phyloP scores from a whole-genome alignment of 345 rosid genomes.

The Hypericum perforatum region DNA sequence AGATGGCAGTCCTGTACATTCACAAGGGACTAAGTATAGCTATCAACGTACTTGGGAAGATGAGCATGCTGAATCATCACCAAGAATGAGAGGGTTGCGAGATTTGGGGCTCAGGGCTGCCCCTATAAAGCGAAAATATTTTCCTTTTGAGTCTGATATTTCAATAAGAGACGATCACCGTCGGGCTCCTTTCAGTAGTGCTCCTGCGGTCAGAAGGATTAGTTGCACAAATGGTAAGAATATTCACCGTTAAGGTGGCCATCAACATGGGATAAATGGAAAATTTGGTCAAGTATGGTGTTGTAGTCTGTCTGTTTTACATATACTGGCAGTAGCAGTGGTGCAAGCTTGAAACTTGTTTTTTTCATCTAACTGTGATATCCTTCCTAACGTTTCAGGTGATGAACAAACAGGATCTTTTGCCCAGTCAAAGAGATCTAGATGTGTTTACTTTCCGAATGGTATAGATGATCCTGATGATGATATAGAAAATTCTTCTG shows the following conservation, averaged over 20 bases:
- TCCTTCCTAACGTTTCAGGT: slow-evolving; percentile 40
- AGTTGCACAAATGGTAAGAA: slow-evolving; percentile 47
- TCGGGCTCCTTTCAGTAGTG: slow-evolving; percentile 37
- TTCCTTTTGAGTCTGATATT: slow-evolving; percentile 24
- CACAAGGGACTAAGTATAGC: slow-evolving; percentile 25
- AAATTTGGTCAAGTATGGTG: slow-evolving; percentile 12
- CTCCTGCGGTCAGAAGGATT: slow-evolving; percentile 37
- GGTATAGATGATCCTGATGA: slow-evolving; percentile 40
- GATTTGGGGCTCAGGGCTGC: slow-evolving; percentile 67
- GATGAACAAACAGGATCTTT: slow-evolving; percentile 34
- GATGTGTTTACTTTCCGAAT: slow-evolving; percentile 35
- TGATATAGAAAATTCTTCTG: slow-evolving; percentile 39
- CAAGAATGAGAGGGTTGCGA: slow-evolving; percentile 82
- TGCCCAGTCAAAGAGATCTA: slow-evolving; percentile 57
- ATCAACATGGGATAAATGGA: too few species aligned
- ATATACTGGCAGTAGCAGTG: too few species aligned
- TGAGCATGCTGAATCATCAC: slow-evolving; percentile 38
- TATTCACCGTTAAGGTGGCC: slow-evolving; percentile 12
- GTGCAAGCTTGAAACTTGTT: slow-evolving; percentile 11
- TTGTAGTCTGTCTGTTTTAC: not conserved
- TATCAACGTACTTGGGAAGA: slow-evolving; percentile 36
- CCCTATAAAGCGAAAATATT: slow-evolving; percentile 46
- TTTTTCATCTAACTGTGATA: slow-evolving; percentile 12
- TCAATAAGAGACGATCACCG: slow-evolving; percentile 19
- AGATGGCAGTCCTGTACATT: slow-evolving; percentile 14